Evolutionary conservation across 805 yeast species (phyloP).

Genomic region (Candida parachauliodes): DNA sequence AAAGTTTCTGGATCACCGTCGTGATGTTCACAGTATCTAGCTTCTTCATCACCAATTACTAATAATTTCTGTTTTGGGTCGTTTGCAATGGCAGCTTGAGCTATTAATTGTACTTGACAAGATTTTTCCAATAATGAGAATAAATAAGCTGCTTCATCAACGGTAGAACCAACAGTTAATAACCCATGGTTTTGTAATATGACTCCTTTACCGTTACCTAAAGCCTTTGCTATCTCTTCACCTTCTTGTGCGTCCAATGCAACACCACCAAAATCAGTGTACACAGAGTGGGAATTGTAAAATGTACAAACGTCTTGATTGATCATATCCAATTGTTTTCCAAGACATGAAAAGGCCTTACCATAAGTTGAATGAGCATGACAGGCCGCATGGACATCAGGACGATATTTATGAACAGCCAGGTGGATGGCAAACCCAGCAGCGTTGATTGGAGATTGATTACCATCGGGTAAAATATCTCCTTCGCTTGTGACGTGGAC

Average conservation of each 20-base stretch:
- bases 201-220: slow-evolving; percentile 29
- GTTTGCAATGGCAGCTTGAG: too few relatives aligned
- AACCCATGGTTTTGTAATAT: slow-evolving; percentile 34
- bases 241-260: slow-evolving; percentile 44
- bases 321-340: slow-evolving; percentile 60
- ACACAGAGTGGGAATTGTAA: slow-evolving; percentile 64
- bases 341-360: slow-evolving; percentile 35
- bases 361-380: slow-evolving; percentile 40
- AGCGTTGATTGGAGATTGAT: slow-evolving; percentile 35
- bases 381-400: slow-evolving; percentile 39
- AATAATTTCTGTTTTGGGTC: slow-evolving; percentile 42
- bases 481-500: slow-evolving; percentile 38
- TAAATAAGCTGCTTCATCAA: slow-evolving; percentile 36
- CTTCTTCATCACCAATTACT: slow-evolving; percentile 57
- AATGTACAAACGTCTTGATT: slow-evolving; percentile 74
- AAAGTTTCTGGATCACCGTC: slow-evolving; percentile 64
- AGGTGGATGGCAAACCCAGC: slow-evolving; percentile 42
- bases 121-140: slow-evolving; percentile 29
- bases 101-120: slow-evolving; percentile 28
- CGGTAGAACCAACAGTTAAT: slow-evolving; percentile 31
- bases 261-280: slow-evolving; percentile 72
- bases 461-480: slow-evolving; percentile 36
- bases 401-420: slow-evolving; percentile 36
- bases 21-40: slow-evolving; percentile 60
- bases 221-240: slow-evolving; percentile 24